Base-by-base conservation (phyloP, 2,329 filamentous ascomycete species). In the Apiospora saccharicola region DNA sequence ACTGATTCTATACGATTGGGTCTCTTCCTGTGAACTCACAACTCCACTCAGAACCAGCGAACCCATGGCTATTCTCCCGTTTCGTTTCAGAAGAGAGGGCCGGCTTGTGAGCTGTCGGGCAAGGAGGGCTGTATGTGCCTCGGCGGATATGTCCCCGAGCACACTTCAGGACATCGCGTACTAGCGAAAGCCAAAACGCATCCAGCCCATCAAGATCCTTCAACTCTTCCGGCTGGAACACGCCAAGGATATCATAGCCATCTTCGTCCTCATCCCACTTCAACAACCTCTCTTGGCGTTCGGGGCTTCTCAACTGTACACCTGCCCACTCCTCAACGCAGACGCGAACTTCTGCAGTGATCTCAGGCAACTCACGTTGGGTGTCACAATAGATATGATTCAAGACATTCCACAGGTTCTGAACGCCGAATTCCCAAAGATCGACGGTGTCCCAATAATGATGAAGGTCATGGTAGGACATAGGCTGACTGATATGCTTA, bases 371-470 rank as follows among this genome's bases (percentile, higher is more conserved):
- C 46, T 84, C 80, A 16, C 79, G 76, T 47, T 76, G 72, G 41
- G 86, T 87, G 75, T 87, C 85, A 22, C 80, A 79, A 53, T 76
- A 77, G 1, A 88, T 76, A 12, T 82, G 80, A 43, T 83, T 81
- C 64, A 87, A 75, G 46, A 88, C 80, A 37, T 84, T 85, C 83
- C 83, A 86, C 16, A 88, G 79, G 73, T 89, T 89, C 73, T 83
- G 79, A 0, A 83, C 84, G 10, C 87, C 87, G 16, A 83, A 79
- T 47, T 81, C 68, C 76, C 86, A 89, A 41, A 89, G 78, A 69
- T 89, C 87, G 13, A 77, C 72, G 0, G 82, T 81, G 74, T 89
- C 87, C 68, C 86, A 89, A 74, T 85, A 72, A 26, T 57, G 37
- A 46, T 71, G 67, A 12, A 73, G 53, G 12, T 70, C 53, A 10